phyloP scores from a whole-genome alignment of 108 stramenopile species.

The Cyclotella baltica region DNA sequence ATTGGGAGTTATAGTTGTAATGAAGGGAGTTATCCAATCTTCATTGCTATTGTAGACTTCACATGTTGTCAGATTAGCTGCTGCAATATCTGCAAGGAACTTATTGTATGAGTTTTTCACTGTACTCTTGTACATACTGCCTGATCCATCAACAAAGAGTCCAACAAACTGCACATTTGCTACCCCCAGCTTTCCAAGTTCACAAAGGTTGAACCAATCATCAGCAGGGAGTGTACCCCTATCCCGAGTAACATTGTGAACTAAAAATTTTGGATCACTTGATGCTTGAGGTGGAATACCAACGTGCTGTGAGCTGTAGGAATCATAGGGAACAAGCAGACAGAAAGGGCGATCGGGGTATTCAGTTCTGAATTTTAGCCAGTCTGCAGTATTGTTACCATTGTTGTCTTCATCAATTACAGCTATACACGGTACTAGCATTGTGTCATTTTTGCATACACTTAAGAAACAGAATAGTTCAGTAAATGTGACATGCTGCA shows the following conservation, averaged over 20 bases:
- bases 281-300: neutral
- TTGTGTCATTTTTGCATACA: neutral
- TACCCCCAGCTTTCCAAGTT: neutral
- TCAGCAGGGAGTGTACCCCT: neutral
- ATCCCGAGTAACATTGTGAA: slow-evolving; percentile 1
- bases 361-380: neutral
- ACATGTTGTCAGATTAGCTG: neutral
- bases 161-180: slow-evolving; percentile 17
- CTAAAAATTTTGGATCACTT: neutral
- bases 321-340: too few relatives aligned
- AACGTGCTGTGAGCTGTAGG: neutral
- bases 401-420: neutral
- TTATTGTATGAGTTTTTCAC: slow-evolving; percentile 21
- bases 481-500: too few relatives aligned
- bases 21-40: neutral
- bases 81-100: neutral
- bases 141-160: slow-evolving; percentile 30
- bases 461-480: too few relatives aligned
- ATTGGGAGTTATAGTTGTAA: neutral
- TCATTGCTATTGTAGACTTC: neutral
- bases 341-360: slow-evolving; percentile 3
- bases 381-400: neutral
- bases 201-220: slow-evolving; percentile 15
- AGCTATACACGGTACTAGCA: neutral
- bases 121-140: slow-evolving; percentile 9